These are phyloP conservation scores for Globisporangium cylindrosporum DNA, from an alignment of 352 stramenopile genomes.

Conservation along the genomic window DNA sequence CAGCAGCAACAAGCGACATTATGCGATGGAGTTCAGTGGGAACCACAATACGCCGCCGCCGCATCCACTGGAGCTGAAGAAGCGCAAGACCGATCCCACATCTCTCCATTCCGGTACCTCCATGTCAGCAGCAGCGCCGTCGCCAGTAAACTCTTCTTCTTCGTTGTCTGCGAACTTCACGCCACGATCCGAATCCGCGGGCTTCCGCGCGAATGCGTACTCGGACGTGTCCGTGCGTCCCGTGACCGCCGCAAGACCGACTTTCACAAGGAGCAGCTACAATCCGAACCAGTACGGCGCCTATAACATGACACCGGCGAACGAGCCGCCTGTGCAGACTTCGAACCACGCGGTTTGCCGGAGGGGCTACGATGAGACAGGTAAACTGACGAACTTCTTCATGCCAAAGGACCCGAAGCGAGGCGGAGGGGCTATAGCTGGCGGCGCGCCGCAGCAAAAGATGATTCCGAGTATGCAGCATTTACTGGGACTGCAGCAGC, in stretches of 20 bases:
- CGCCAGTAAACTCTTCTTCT: conserved; percentile 6
- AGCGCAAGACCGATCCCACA: conserved; percentile 43
- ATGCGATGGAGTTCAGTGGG: conserved; percentile 19
- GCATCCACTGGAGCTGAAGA: conserved; percentile 50
- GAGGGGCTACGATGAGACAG: conserved; percentile 71
- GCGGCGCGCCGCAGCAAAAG: conserved; percentile 31
- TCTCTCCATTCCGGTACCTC: conserved; percentile 3
- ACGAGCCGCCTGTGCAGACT: conserved; percentile 38
- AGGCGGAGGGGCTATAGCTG: background rate
- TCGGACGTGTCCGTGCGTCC: conserved; percentile 60
- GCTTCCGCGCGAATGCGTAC: conserved; percentile 56
- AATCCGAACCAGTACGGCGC: conserved; percentile 71
- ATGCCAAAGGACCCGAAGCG: conserved; percentile 51
- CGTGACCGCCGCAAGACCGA: conserved; percentile 27
- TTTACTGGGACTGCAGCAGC: conserved; percentile 35
- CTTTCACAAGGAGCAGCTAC: conserved; percentile 51
- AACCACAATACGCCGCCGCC: conserved; percentile 11
- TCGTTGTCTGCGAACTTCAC: conserved; percentile 21
- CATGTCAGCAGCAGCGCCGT: conserved; percentile 1
- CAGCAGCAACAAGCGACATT: conserved; percentile 26
- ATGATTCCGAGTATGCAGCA: conserved; percentile 49
- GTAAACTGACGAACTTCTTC: conserved; percentile 77
- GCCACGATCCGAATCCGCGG: conserved; percentile 29
- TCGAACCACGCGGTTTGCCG: conserved; percentile 38
- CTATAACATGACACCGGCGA: conserved; percentile 52